These are phyloP conservation scores for Echinochloa phyllopogon DNA, from an alignment of 176 grass and related monocot genomes.

Conservation along the genomic window DNA sequence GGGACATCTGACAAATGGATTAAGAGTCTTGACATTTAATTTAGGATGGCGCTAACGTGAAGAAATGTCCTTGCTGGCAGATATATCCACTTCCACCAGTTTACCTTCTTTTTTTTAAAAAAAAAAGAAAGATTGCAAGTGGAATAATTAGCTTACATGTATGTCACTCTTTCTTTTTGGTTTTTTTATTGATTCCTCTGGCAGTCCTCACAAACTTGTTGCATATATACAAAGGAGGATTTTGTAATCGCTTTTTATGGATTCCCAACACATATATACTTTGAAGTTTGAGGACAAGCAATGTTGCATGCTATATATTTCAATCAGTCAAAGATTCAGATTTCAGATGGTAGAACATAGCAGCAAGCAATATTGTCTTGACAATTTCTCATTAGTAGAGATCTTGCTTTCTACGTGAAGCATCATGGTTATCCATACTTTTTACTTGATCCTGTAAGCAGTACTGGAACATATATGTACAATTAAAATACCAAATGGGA, in stretches of 20 bases:
- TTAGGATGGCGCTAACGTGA: conserved; percentile 22
- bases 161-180: background rate
- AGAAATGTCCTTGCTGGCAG: conserved; percentile 17
- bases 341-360: background rate
- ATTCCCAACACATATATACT: background rate
- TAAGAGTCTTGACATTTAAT: background rate
- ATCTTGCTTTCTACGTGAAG: background rate
- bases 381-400: background rate
- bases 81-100: background rate
- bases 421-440: conserved; percentile 12
- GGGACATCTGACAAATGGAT: background rate
- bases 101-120: background rate
- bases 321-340: background rate
- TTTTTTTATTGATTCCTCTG: background rate
- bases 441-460: conserved; percentile 27
- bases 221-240: too few relatives aligned
- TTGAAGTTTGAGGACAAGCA: background rate
- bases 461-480: background rate
- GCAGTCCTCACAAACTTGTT: conserved; percentile 4
- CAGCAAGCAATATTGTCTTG: background rate
- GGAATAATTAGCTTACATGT: background rate
- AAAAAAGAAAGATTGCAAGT: background rate
- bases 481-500: conserved; percentile 1
- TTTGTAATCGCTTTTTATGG: background rate
- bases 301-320: background rate